Evolutionary conservation across 257 asterid species (phyloP).

Genomic region (Catharanthus roseus): DNA sequence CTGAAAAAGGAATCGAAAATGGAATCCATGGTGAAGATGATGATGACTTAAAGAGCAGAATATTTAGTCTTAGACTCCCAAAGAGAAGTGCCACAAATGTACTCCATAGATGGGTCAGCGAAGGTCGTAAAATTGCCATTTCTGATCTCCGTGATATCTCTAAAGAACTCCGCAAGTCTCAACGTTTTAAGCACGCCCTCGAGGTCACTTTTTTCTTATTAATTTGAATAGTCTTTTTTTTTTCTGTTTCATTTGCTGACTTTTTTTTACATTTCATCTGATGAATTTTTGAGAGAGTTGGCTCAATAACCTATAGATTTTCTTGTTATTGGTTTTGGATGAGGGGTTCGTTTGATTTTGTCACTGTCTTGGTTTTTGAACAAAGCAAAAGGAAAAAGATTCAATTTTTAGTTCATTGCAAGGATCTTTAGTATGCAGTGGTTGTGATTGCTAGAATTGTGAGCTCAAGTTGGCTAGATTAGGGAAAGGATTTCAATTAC

Average conservation of each 20-base stretch:
- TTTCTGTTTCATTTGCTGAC: not conserved
- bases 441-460: not conserved
- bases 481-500: not conserved
- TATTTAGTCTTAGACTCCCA: slow-evolving; percentile 76
- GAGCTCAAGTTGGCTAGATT: not conserved
- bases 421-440: not conserved
- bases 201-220: slow-evolving; percentile 41
- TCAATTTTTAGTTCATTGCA: not conserved
- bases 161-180: slow-evolving; percentile 63
- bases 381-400: not conserved
- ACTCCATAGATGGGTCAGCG: slow-evolving; percentile 64
- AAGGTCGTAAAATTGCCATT: slow-evolving; percentile 49
- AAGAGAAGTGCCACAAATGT: slow-evolving; percentile 77
- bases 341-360: not conserved
- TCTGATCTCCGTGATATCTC: slow-evolving; percentile 76
- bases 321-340: not conserved
- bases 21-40: slow-evolving; percentile 17
- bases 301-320: not conserved
- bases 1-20: not conserved
- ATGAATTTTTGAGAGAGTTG: not conserved
- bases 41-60: slow-evolving; percentile 81
- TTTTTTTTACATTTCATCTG: not conserved
- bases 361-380: not conserved
- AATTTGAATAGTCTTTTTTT: not conserved
- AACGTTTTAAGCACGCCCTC: slow-evolving; percentile 83